Base-by-base conservation (phyloP, 2,329 filamentous ascomycete species). In the Botrytis aclada region DNA sequence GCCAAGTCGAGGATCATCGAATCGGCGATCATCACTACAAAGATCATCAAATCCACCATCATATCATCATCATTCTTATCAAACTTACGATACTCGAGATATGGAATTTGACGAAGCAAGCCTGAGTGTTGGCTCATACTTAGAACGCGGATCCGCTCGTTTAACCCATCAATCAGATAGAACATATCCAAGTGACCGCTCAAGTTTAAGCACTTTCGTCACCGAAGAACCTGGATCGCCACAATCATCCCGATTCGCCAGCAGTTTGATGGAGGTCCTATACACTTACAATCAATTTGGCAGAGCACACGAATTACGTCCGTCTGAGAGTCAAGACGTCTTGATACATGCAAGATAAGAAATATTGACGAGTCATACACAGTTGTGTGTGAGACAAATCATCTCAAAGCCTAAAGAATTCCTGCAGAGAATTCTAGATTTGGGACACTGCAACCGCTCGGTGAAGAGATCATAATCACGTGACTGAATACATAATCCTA, bases 51-150 rank as follows among this genome's bases (percentile, higher is more conserved):
- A 56, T 47, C 20, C 29, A 34, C 34, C 37, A 56, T 54, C 45
- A 54, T 69, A 29, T 32, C 39, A 56, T 43, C 65, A 69, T 32
- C 47, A 41, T 14, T 69, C 65, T 22, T 56, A 56, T 41, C 47
- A 67, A 29, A 56, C 47, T 56, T 67, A 67, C 39, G 45, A 66
- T 54, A 51, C 60, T 65, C 69, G 58, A 25, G 65, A 67, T 61
- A 45, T 43, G 14, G 67, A 37, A 45, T 62, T 69, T 29, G 47
- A 70, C 3, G 67, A 70, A 70, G 51, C 39, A 70, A 70, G 39
- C 29, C 39, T 67, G 47, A 67, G 34, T 34, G 61, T 70, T n/a
- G 56, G 56, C 32, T 70, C 54, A 43, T 61, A 43, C 32, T 45
- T 62, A 10, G 39, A 18, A 45, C 54, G 29, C 25, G 39, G 37